A percentile compares a stretch with the other conserved stretches of the same genome.
Conservation (phyloP, 1,139 yeast genomes). For the Debaryomycetaceae sp. region DNA sequence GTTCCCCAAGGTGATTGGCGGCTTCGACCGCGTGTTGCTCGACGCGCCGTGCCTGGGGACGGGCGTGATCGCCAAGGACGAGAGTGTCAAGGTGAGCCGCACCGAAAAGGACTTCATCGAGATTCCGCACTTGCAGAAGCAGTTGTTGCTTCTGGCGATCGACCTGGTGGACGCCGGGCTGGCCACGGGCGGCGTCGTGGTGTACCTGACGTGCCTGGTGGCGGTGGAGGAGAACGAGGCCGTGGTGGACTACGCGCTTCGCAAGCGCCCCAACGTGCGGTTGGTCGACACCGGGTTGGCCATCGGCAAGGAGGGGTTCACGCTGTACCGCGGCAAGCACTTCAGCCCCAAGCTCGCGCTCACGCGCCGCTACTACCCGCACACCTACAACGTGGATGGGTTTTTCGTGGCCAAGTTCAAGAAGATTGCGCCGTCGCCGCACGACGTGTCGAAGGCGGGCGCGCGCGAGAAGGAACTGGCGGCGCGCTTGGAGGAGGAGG, state of each 20-base stretch:
- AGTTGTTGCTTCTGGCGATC: conserved; percentile 86
- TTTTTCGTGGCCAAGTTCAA: conserved; percentile 95
- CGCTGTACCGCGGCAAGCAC: conserved; percentile 88
- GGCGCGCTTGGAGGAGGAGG: conserved; percentile 78
- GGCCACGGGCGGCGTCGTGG: conserved; percentile 89
- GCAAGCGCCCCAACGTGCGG: conserved; percentile 94
- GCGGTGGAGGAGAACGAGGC: conserved; percentile 98
- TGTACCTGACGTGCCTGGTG: conserved; percentile 96
- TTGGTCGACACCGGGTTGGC: conserved; percentile 90
- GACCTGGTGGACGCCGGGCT: conserved; percentile 95
- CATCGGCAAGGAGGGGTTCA: conserved; percentile 95
- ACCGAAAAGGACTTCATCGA: conserved; percentile 96
- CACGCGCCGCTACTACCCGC: conserved; percentile 96
- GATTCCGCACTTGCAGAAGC: conserved; percentile 95
- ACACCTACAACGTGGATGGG: conserved; percentile 97
- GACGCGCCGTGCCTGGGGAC: conserved; percentile 99
- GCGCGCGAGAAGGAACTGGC: conserved; percentile 80
- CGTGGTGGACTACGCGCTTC: conserved; percentile 95
- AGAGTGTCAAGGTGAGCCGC: conserved; percentile 87
- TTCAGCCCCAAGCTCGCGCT: conserved; percentile 73
- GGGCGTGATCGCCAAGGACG: conserved; percentile 98
- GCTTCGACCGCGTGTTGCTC: conserved; percentile 88
- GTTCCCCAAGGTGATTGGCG: conserved; percentile 97
- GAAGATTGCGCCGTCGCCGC: conserved; percentile 83
- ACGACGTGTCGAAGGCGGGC: conserved; percentile 80